Evolutionary conservation across 1,139 yeast species (phyloP), one percentile per base, ranked within the genome.

Genomic region (Hansenula sp.): DNA sequence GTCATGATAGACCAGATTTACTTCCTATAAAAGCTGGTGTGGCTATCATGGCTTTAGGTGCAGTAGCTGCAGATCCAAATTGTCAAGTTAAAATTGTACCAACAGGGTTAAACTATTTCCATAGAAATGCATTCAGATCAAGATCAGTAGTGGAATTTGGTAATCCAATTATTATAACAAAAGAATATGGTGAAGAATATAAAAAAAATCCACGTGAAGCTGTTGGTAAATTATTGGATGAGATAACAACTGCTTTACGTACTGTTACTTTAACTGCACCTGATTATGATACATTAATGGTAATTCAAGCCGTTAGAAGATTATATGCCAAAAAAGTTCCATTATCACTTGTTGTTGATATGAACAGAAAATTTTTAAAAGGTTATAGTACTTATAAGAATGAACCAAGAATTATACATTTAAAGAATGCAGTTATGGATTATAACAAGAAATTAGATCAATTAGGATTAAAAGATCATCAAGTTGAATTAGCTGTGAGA

Each of bases 101-200:
- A 2, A 79, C 87, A 47, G 92, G 92, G 3, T 68, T 83, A 71
- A 82, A 82, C 58, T 83, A 83, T 59, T 83, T 83, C 67, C 86
- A 81, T 60, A 81, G 89, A 34, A 78, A 83, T 59, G 79, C 77
- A 55, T 83, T 83, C 59, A 70, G 92, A 59, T 82, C 89, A 1
- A 71, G 92, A 59, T 89, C 88, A 2, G 89, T 82, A 20, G 65
- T 83, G 38, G 92, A 83, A 56, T 82, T 79, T 61, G 90, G 90
- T 13, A 69, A 75, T 31, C 90, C 90, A 3, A 78, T 83, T 40
- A 72, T 69, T 32, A 73, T 83, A 11, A 68, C 72, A 19, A 65
- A 66, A 10, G 74, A 71, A 37, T 62, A 73, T 48, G 88, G 82
- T 3, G 61, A 62, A 30, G 65, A 66, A 37, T 84, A 84, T 51